Base-by-base conservation (phyloP, 495 filamentous ascomycete species). In the Penicillium mononematosum region DNA sequence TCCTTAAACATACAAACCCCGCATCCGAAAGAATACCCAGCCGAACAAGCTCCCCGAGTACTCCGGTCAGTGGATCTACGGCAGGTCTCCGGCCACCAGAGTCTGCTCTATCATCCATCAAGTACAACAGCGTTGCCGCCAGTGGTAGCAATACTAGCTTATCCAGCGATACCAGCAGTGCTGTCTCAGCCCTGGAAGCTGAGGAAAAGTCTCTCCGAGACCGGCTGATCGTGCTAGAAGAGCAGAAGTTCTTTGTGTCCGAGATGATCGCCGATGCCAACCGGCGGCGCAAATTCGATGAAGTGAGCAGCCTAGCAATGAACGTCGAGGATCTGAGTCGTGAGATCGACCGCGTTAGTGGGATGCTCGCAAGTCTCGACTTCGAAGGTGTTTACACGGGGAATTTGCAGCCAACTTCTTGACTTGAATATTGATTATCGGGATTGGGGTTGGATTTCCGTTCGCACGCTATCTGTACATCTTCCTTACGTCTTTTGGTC, bases 191-290 rank as follows among this genome's bases (percentile, higher is more conserved):
- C 5, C 72, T 96, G 17, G 90, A 96, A 68, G 84, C 81, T 9
- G 90, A 95, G 64, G 95, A 98, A 67, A 96, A 92, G 62, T 85
- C 91, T 29, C 71, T 96, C 1, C 81, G 88, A 12, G 93, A 98
- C 64, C 77, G 84, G 41, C 72, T 98, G 17, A 91, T 96, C 42
- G 89, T 98, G 22, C 78, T 98, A 0, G 94, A 98, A 73, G 94
- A 98, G 68, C 94, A 98, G 71, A 84, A 85, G 66, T 97, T 96
- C 66, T 82, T 98, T 65, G 91, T 98, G 0, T 81, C 85, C 17
- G 87, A 90, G 61, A 97, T 97, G 91, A 81, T 98, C 46, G 85
- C 79, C 6, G 86, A 88, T 45, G 93, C 94, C 4, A 88, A 87
- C 50, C 88, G 85, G 57, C 81, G 86, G 34, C 80, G 94, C 52